Conservation (phyloP, 2,329 filamentous ascomycete genomes). For the Periconia sp. region DNA sequence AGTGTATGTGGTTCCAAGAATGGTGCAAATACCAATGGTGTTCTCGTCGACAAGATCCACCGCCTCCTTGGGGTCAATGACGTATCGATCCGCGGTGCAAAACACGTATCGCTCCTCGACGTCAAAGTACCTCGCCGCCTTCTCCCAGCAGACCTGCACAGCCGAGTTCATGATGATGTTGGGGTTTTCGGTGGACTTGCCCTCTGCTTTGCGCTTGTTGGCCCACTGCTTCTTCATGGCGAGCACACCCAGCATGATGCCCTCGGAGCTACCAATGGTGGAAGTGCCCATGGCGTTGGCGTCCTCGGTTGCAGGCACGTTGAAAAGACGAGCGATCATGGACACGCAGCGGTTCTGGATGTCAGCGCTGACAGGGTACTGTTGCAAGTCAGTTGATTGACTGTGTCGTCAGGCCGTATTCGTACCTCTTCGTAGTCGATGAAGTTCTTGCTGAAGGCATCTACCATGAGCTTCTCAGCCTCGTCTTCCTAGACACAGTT, state of each 20-base stretch:
- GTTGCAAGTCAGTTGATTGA: too few species aligned
- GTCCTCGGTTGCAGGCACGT: conserved; percentile 69
- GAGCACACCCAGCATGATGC: conserved; percentile 75
- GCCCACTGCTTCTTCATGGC: conserved; percentile 97
- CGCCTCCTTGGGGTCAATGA: conserved; percentile 68
- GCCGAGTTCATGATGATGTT: conserved; percentile 97
- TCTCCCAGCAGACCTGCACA: conserved; percentile 98
- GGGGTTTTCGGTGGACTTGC: conserved; percentile 79
- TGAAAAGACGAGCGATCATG: conserved; percentile 78
- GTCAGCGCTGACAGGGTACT: conserved; percentile 57
- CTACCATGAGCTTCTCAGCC: conserved; percentile 92
- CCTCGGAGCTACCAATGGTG: conserved; percentile 87
- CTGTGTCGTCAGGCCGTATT: too few species aligned
- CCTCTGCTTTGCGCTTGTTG: conserved; percentile 81
- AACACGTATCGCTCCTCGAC: conserved; percentile 84
- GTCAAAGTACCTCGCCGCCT: conserved; percentile 81
- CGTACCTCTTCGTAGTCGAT: conserved; percentile 59
- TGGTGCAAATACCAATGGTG: conserved; percentile 89
- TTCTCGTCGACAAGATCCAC: conserved; percentile 70
- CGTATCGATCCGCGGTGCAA: conserved; percentile 66
- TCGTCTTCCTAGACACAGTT: conserved; percentile 74
- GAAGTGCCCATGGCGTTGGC: conserved; percentile 81
- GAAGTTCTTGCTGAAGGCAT: conserved; percentile 94
- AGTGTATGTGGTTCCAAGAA: conserved; percentile 92
- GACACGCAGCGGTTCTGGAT: conserved; percentile 74